These are phyloP conservation scores for Trichoderma hamatum DNA, from an alignment of 2,329 filamentous ascomycete genomes.

Conservation along the genomic window DNA sequence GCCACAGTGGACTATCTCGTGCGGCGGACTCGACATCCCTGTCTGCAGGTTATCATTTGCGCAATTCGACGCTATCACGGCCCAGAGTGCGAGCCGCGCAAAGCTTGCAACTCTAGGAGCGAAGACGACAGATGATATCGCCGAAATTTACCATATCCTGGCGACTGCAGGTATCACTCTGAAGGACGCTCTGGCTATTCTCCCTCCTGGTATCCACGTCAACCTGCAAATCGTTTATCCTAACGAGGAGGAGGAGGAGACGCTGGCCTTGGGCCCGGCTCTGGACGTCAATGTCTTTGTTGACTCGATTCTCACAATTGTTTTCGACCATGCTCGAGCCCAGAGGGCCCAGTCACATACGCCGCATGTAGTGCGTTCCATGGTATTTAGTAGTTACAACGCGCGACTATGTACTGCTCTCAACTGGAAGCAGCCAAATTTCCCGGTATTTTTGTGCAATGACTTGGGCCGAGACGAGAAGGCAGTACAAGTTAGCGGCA, in stretches of 20 bases:
- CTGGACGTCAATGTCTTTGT: constrained; percentile 85
- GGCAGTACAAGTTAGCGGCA: constrained; percentile 60
- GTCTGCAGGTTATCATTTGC: constrained; percentile 76
- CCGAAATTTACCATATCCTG: constrained; percentile 71
- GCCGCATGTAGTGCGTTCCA: constrained; percentile 74
- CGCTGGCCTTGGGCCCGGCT: constrained; percentile 70
- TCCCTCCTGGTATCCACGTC: constrained; percentile 81
- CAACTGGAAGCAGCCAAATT: constrained; percentile 99
- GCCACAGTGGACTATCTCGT: constrained; percentile 78
- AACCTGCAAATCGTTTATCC: constrained; percentile 94
- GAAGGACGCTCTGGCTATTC: constrained; percentile 70
- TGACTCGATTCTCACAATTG: constrained; percentile 78
- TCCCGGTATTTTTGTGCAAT: constrained; percentile 93
- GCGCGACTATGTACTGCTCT: constrained; percentile 86
- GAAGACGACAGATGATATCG: constrained; percentile 58
- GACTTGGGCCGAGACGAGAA: constrained; percentile 72
- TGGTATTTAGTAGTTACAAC: constrained; percentile 95
- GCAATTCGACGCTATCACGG: constrained; percentile 65
- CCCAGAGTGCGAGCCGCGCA: constrained; percentile 45
- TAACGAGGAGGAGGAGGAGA: constrained; percentile 70
- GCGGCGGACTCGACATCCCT: constrained; percentile 77
- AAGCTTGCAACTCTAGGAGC: constrained; percentile 49
- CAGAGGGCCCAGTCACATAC: constrained; percentile 65
- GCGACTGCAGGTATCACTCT: constrained; percentile 79
- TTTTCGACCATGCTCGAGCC: constrained; percentile 86